phyloP scores from a whole-genome alignment of 805 yeast genomes.

The Candida incommunis region DNA sequence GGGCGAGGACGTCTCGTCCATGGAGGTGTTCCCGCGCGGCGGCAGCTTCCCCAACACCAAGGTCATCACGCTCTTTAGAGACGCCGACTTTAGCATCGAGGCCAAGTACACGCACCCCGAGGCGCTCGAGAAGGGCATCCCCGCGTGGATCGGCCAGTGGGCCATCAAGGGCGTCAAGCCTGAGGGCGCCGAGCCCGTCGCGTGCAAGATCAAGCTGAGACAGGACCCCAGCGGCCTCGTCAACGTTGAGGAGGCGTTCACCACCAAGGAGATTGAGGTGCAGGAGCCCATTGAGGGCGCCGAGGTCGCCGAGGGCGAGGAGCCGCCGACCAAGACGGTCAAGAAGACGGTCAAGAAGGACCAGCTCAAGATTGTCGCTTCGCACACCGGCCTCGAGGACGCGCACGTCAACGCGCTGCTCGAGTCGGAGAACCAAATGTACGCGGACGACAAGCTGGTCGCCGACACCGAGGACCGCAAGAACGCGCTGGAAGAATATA shows the following conservation, averaged over 20 bases:
- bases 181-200: conserved; percentile 47
- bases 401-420: conserved; percentile 46
- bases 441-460: conserved; percentile 85
- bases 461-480: conserved; percentile 98
- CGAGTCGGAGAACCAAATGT: conserved; percentile 76
- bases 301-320: conserved; percentile 29
- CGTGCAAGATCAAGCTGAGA: conserved; percentile 88
- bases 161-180: conserved; percentile 66
- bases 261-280: conserved; percentile 79
- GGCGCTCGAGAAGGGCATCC: conserved; percentile 57
- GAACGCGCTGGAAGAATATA: conserved; percentile 97
- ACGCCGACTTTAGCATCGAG: conserved; percentile 71
- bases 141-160: conserved; percentile 68
- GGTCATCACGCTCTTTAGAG: conserved; percentile 86
- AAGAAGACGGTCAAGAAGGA: conserved; percentile 90
- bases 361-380: conserved; percentile 48
- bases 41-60: conserved; percentile 90
- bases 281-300: conserved; percentile 73
- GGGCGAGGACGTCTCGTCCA: conserved; percentile 75
- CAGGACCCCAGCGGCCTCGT: conserved; percentile 94
- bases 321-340: conserved; percentile 73
- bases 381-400: conserved; percentile 43
- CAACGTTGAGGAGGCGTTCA: conserved; percentile 86
- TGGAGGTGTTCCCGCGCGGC: conserved; percentile 95
- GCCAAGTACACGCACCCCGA: conserved; percentile 73